Conservation (phyloP, 352 stramenopile genomes). For the Saprolegnia parasitica region DNA sequence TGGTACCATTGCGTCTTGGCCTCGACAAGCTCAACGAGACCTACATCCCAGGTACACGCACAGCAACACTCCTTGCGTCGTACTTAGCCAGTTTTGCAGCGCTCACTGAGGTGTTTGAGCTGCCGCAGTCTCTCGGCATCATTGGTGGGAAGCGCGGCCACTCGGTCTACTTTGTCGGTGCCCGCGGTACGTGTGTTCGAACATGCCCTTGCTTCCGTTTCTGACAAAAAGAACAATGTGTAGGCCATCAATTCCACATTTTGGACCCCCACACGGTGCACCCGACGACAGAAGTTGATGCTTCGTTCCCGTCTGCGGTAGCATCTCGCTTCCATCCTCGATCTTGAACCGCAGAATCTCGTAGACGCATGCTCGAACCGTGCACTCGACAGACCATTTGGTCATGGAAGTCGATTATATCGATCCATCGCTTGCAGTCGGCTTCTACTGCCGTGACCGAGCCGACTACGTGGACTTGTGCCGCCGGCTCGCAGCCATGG, state of each 20-base stretch:
- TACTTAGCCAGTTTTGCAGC: conserved; percentile 21
- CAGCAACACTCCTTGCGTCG: neutral
- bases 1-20: conserved; percentile 90
- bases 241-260: conserved; percentile 32
- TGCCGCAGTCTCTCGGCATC: conserved; percentile 92
- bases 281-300: conserved; percentile 30
- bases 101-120: conserved; percentile 73
- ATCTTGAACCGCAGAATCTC: conserved; percentile 31
- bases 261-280: conserved; percentile 46
- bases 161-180: conserved; percentile 94
- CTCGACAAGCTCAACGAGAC: conserved; percentile 79
- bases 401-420: conserved; percentile 85
- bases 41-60: conserved; percentile 51
- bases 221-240: neutral
- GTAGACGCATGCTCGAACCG: conserved; percentile 54
- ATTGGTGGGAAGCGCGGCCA: conserved; percentile 92
- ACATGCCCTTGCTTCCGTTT: conserved; percentile 38
- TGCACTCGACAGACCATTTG: conserved; percentile 50
- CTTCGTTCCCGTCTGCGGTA: conserved; percentile 30
- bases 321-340: conserved; percentile 13
- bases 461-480: conserved; percentile 71
- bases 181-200: conserved; percentile 80
- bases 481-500: conserved; percentile 41
- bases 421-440: conserved; percentile 91
- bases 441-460: conserved; percentile 86